A percentile compares a stretch with the other conserved stretches of the same genome.
Evolutionary conservation across 1,284 basidiomycete species (phyloP).

Genomic region (Malassezia vespertilionis): DNA sequence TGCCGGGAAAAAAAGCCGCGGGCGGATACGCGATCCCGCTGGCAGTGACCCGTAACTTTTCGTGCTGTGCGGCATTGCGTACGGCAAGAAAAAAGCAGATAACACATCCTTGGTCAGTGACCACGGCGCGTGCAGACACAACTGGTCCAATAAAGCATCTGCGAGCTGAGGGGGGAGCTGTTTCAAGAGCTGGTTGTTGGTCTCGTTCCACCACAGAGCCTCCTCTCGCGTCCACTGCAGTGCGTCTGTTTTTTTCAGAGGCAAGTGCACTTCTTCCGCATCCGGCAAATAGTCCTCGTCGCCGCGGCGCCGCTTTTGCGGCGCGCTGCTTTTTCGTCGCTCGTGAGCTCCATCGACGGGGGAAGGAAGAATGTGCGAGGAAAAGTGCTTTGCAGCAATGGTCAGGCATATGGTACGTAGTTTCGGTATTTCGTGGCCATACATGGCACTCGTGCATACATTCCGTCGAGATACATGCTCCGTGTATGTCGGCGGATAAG

Average conservation of each 20-base stretch:
- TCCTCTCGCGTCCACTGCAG: not conserved
- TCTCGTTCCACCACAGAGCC: conserved; percentile 2
- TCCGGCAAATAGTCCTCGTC: conserved; percentile 15
- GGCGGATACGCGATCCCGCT: conserved; percentile 1
- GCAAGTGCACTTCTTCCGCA: not conserved
- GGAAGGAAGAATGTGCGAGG: conserved; percentile 14
- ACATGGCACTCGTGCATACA: not conserved
- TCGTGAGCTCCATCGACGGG: too few species aligned
- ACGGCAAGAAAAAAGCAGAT: conserved; percentile 7
- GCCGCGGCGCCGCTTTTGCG: conserved; percentile 1
- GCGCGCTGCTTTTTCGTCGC: too few species aligned
- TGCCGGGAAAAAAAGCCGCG: conserved; percentile 14
- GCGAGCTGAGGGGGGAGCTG: conserved; percentile 2
- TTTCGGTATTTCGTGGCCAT: not conserved
- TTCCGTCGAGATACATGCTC: conserved; percentile 12
- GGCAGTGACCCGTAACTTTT: not conserved
- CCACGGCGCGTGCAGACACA: conserved; percentile 11
- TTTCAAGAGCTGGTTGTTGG: conserved; percentile 9
- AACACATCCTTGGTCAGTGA: conserved; percentile 13
- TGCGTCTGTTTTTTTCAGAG: not conserved
- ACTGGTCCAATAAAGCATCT: conserved; percentile 1
- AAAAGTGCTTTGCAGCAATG: conserved; percentile 8
- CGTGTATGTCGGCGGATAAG: conserved; percentile 13
- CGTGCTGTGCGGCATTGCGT: not conserved
- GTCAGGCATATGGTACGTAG: conserved; percentile 1